Conservation (phyloP, 768 basidiomycete species). For the Auricularia heimuer region DNA sequence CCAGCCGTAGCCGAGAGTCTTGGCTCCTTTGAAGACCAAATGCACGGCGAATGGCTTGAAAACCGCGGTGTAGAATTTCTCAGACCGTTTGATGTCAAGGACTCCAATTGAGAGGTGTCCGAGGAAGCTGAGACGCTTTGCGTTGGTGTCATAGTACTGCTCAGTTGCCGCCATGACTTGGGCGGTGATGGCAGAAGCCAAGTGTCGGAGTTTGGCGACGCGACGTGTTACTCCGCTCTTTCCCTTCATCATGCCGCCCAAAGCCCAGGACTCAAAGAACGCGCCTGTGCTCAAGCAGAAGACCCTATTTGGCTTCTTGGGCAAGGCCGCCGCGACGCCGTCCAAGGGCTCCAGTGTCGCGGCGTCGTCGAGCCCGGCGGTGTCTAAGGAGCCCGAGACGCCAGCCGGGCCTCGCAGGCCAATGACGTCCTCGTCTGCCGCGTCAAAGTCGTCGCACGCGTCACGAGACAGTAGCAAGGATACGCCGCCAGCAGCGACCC, state of each 20-base stretch:
- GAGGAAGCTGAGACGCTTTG: not conserved
- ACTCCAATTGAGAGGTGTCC: not conserved
- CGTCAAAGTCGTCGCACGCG: not conserved
- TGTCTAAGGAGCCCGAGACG: not conserved
- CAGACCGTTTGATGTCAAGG: not conserved
- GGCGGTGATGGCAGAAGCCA: too few species aligned
- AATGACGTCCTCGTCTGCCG: not conserved
- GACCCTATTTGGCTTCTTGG: slow-evolving; percentile 62
- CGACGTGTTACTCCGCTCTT: too few species aligned
- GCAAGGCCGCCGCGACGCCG: slow-evolving; percentile 12
- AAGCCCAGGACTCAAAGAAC: slow-evolving; percentile 2
- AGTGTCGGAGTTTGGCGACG: too few species aligned
- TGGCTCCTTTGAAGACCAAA: not conserved
- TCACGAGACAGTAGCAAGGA: slow-evolving; percentile 20
- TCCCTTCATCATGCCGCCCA: not conserved
- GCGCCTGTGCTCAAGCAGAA: slow-evolving; percentile 48
- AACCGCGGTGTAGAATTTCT: not conserved
- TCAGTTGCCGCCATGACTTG: too few species aligned
- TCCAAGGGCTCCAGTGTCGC: not conserved
- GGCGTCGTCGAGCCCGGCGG: not conserved
- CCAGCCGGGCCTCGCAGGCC: not conserved
- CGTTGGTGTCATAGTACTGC: not conserved
- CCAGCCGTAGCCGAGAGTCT: not conserved
- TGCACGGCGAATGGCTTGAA: not conserved
- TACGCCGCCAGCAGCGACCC: slow-evolving; percentile 70